phyloP scores from a whole-genome alignment of 2,329 filamentous ascomycete species.

The Dactylellina haptotyla region DNA sequence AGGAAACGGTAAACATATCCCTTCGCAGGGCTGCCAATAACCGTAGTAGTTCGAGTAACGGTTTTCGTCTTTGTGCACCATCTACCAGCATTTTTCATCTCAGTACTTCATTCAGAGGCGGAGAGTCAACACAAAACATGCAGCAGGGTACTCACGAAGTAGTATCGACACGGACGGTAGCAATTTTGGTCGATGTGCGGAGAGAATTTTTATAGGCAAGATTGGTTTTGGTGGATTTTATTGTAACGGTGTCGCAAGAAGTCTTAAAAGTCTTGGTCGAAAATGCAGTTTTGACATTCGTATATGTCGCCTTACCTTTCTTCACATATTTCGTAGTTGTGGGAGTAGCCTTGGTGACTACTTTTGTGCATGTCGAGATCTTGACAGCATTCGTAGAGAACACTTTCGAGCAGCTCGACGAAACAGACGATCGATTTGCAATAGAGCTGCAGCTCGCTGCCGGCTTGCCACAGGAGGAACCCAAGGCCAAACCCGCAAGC shows the following conservation, averaged over 20 bases:
- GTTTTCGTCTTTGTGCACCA: background rate
- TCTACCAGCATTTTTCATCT: background rate
- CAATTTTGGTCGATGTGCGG: background rate
- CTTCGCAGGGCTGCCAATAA: background rate
- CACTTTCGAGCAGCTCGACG: slow-evolving; percentile 3
- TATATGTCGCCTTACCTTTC: slow-evolving; percentile 4
- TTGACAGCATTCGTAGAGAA: background rate
- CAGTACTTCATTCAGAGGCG: background rate
- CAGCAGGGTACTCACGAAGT: slow-evolving; percentile 1
- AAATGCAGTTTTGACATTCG: background rate
- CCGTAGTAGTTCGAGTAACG: background rate
- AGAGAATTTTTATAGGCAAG: background rate
- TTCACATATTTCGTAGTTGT: slow-evolving; percentile 9
- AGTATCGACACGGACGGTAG: background rate
- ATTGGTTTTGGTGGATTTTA: background rate
- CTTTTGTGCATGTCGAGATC: background rate
- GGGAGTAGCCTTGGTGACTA: background rate
- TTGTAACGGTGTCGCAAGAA: background rate
- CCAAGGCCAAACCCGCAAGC: background rate
- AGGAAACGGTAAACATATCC: background rate
- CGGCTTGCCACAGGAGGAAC: background rate
- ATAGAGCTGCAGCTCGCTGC: slow-evolving; percentile 8
- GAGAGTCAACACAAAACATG: background rate
- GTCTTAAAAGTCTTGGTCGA: background rate
- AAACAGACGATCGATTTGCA: background rate